phyloP scores from a whole-genome alignment of 495 filamentous ascomycete species.

The Podospora pseudopauciseta region DNA sequence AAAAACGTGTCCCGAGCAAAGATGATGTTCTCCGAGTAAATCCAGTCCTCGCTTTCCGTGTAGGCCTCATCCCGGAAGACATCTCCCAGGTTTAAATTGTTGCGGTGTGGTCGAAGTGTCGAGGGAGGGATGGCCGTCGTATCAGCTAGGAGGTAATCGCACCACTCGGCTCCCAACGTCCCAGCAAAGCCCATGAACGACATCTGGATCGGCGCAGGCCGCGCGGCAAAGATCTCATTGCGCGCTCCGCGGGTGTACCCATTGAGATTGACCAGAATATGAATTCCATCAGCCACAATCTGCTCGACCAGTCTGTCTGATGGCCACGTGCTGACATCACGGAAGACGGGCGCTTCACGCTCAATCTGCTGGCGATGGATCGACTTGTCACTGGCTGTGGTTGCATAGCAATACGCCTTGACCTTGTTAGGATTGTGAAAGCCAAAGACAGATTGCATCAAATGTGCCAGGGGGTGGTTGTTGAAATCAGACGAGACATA shows the following conservation, averaged over 20 bases:
- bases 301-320: conserved; percentile 82
- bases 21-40: conserved; percentile 96
- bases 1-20: conserved; percentile 97
- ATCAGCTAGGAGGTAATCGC: conserved; percentile 94
- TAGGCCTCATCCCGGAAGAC: conserved; percentile 65
- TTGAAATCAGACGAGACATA: conserved; percentile 99
- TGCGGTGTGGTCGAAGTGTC: conserved; percentile 73
- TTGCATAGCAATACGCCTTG: conserved; percentile 94
- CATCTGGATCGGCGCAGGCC: conserved; percentile 96
- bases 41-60: conserved; percentile 67
- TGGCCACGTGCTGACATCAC: conserved; percentile 83
- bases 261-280: conserved; percentile 96
- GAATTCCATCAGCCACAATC: conserved; percentile 89
- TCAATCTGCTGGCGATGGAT: conserved; percentile 93
- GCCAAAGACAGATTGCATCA: conserved; percentile 99
- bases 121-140: conserved; percentile 76
- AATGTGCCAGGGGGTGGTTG: conserved; percentile 92
- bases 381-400: conserved; percentile 86
- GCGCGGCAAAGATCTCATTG: conserved; percentile 95
- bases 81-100: conserved; percentile 70
- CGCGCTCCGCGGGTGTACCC: conserved; percentile 96
- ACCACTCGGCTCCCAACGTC: conserved; percentile 96
- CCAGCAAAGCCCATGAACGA: conserved; percentile 99
- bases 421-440: conserved; percentile 71
- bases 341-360: conserved; percentile 85